Evolutionary conservation across 257 asterid species (phyloP), one percentile per base, ranked within the genome.

Genomic region (Thymus quinquecostatus): DNA sequence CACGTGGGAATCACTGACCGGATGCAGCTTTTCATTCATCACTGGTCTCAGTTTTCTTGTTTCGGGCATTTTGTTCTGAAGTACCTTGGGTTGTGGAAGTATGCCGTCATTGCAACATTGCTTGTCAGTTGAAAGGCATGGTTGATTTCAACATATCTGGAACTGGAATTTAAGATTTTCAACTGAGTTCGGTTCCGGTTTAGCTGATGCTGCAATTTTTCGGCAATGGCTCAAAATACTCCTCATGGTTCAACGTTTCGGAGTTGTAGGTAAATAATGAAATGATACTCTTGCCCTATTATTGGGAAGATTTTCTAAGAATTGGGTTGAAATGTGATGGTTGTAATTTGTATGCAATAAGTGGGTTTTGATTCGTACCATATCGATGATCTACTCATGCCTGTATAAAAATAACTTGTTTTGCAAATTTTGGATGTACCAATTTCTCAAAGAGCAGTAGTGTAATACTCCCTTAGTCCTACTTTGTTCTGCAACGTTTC

Each of bases 1-100:
- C 85, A 21, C 86, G 61, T 32, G 85, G 89, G 73, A 82, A 68
- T 81, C 81, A 33, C 71, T 90, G 84, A 81, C 47, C 54, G 79
- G 79, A 27, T 53, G 68, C 70, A 66, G 63, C 57, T 51, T 38
- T 66, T 28, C 8, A 61, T 64, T 38, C 4, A 10, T 60, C 64
- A 59, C 69, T 48, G 28, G 69, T 62, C 40, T 59, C 29, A 38
- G 7, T 29, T 45, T 45, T 29, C 7, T 13, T 59, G 64, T 41
- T 29, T 38, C 6, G 8, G 41, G 41, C 41, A 38, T 43, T 21
- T 60, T 57, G 60, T 70, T 75, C 13, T 3, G 50, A 54, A 56
- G 61, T 49, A 56, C 34, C 50, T 27, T 11, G 60, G 54, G 27
- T 34, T 30, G 38, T 54, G 33, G 30, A 5, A 60, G 43, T 43